Evolutionary conservation across 106 monocot genomes (phyloP).

Genomic region (Posidonia australis): DNA sequence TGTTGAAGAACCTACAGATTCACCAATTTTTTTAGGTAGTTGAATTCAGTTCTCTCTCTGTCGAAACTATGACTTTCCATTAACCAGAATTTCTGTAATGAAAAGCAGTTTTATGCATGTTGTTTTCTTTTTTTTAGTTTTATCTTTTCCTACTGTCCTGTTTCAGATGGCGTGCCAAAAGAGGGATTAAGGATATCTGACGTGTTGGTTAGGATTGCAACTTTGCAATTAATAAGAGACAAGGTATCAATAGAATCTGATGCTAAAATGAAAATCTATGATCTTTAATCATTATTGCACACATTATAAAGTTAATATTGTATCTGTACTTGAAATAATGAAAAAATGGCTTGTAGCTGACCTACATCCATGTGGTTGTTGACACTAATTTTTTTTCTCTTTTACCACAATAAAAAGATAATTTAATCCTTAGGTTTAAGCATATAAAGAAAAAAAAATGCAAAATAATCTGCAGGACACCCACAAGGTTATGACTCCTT

Average conservation of each 20-base stretch:
- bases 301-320: too few species aligned
- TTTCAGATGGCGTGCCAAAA: slow-evolving; percentile 95
- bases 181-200: slow-evolving; percentile 78
- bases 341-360: too few species aligned
- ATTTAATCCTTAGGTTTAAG: too few species aligned
- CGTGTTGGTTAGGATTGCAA: slow-evolving; percentile 69
- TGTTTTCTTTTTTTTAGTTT: neutral
- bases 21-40: slow-evolving; percentile 63
- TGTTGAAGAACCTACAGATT: slow-evolving; percentile 50
- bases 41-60: neutral
- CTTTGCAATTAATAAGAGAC: slow-evolving; percentile 56
- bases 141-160: slow-evolving; percentile 8
- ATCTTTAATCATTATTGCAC: too few species aligned
- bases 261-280: too few species aligned
- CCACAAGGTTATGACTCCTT: too few species aligned
- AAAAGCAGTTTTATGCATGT: neutral
- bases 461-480: too few species aligned
- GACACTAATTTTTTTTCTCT: too few species aligned
- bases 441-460: too few species aligned
- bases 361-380: too few species aligned
- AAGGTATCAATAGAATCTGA: slow-evolving; percentile 49
- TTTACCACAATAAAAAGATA: too few species aligned
- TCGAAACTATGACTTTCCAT: neutral
- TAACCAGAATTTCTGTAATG: neutral
- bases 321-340: too few species aligned